Conservation (phyloP, 148 eudicot genomes). For the Rhododendron simsii region DNA sequence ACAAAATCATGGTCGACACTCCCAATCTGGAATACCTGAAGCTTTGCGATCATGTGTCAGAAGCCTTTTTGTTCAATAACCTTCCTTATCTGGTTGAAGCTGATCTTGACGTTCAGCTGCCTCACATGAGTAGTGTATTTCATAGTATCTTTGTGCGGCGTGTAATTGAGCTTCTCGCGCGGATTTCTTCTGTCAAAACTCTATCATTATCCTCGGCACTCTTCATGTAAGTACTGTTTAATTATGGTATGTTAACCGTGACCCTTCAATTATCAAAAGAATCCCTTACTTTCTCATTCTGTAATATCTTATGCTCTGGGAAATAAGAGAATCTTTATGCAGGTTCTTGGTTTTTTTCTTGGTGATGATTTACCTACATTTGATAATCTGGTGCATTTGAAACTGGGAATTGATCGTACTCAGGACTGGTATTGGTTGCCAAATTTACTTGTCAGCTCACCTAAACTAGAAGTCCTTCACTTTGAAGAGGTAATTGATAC, state of each 20-base stretch:
- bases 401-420: constrained; percentile 4
- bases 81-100: constrained; percentile 2
- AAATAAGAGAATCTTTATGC: neutral
- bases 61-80: neutral
- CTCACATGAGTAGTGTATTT: neutral
- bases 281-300: neutral
- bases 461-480: constrained; percentile 4
- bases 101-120: neutral
- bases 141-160: neutral
- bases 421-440: constrained; percentile 4
- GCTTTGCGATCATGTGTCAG: constrained; percentile 1
- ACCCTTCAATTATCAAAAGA: neutral
- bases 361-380: neutral
- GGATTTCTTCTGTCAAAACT: neutral
- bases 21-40: constrained; percentile 10
- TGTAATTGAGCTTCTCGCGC: neutral
- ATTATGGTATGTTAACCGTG: neutral
- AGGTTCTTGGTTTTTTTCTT: neutral
- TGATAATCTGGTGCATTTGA: neutral
- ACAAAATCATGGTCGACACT: neutral
- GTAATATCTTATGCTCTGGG: neutral
- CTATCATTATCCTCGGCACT: constrained; percentile 5
- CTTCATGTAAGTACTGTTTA: neutral
- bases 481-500: constrained; percentile 5
- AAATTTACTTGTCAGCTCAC: neutral